A percentile compares a stretch with the other conserved stretches of the same genome.
phyloP scores from a whole-genome alignment of 345 rosid genomes.

The Salix udensis region DNA sequence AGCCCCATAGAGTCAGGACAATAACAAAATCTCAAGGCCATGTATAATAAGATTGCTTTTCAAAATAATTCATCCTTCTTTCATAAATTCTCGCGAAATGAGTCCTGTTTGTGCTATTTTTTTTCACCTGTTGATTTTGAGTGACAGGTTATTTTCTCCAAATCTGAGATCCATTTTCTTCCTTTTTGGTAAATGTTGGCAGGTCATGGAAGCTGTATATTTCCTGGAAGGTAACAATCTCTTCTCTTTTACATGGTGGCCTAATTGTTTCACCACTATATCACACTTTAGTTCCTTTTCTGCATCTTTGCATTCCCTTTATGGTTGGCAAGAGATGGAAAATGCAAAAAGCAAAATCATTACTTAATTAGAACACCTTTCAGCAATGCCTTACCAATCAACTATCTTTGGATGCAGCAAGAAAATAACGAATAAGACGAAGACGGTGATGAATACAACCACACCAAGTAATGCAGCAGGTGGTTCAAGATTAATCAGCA shows the following conservation, averaged over 20 bases:
- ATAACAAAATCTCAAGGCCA: slow-evolving; percentile 2
- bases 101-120: not conserved
- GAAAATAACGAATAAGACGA: slow-evolving; percentile 62
- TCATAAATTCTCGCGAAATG: slow-evolving; percentile 11
- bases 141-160: not conserved
- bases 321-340: not conserved
- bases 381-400: not conserved
- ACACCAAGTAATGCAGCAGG: slow-evolving; percentile 40
- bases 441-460: slow-evolving; percentile 54
- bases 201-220: slow-evolving; percentile 93
- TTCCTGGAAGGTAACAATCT: slow-evolving; percentile 81
- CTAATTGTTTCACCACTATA: not conserved
- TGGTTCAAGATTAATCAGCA: slow-evolving; percentile 23
- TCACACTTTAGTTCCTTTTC: not conserved
- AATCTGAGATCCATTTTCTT: slow-evolving; percentile 14
- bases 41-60: slow-evolving; percentile 1
- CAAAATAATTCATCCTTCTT: slow-evolving; percentile 9
- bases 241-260: not conserved
- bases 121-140: not conserved
- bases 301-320: slow-evolving; percentile 1
- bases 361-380: slow-evolving; percentile 1
- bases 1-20: slow-evolving; percentile 18
- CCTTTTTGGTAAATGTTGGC: slow-evolving; percentile 25
- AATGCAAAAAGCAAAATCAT: slow-evolving; percentile 1
- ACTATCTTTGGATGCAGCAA: slow-evolving; percentile 46